Evolutionary conservation across 345 rosid species (phyloP).

Genomic region (Dovyalis caffra): DNA sequence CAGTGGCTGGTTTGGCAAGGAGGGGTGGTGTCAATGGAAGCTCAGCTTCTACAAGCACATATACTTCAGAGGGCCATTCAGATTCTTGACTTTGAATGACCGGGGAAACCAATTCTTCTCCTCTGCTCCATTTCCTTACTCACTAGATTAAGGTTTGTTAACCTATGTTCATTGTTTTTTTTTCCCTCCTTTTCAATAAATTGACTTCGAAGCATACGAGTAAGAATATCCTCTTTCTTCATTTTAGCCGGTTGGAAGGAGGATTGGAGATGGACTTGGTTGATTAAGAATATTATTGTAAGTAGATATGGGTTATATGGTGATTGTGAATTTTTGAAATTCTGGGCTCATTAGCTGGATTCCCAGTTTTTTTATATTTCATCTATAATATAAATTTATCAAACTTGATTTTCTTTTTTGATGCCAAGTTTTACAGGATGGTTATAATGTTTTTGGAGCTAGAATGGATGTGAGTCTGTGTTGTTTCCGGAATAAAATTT

Average conservation of each 20-base stretch:
- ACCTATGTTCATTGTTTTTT: background rate
- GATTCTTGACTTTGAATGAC: background rate
- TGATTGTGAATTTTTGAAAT: background rate
- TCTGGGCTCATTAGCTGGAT: background rate
- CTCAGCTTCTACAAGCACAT: background rate
- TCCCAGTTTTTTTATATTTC: background rate
- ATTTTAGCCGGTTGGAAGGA: background rate
- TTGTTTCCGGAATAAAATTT: background rate
- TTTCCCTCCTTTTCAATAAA: background rate
- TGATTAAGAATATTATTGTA: background rate
- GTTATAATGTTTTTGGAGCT: no score
- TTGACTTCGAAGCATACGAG: background rate
- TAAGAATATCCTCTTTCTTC: background rate
- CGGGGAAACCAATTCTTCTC: background rate
- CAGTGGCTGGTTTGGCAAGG: background rate
- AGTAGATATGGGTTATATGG: background rate
- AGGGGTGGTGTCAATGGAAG: background rate
- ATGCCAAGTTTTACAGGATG: background rate
- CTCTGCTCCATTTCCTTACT: background rate
- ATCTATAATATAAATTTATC: background rate
- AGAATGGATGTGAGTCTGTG: background rate
- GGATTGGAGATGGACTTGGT: background rate
- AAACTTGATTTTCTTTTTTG: background rate
- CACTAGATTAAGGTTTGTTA: background rate
- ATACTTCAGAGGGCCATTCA: conserved; percentile 1